A percentile compares a stretch with the other conserved stretches of the same genome.
Conservation (phyloP, 2,329 filamentous ascomycete species). For the Orbilia oligospora region DNA sequence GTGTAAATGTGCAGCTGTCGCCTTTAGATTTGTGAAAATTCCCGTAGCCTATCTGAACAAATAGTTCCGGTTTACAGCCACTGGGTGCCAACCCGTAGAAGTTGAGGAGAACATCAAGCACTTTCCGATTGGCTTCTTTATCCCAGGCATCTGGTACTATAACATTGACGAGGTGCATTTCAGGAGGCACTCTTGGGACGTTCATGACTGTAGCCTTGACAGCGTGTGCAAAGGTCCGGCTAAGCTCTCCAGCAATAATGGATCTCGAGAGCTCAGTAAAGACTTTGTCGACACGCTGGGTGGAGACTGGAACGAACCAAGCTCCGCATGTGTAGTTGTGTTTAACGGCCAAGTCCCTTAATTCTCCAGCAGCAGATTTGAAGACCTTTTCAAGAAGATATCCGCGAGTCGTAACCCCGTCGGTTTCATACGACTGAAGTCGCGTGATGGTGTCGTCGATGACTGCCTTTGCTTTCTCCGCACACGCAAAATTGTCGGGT, state of each 20-base stretch:
- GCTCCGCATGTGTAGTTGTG: conserved; percentile 34
- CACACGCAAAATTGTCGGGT: neutral
- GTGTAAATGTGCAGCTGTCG: conserved; percentile 21
- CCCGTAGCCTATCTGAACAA: conserved; percentile 12
- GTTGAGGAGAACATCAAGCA: conserved; percentile 38
- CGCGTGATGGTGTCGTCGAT: neutral
- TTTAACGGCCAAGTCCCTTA: conserved; percentile 17
- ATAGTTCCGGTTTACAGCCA: conserved; percentile 45
- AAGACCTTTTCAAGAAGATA: conserved; percentile 3
- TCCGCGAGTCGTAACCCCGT: neutral
- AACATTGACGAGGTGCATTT: conserved; percentile 17
- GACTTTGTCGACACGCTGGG: neutral
- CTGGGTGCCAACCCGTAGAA: conserved; percentile 18
- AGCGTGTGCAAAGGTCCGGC: neutral
- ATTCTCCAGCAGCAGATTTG: neutral
- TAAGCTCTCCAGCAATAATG: conserved; percentile 31
- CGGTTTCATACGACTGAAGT: neutral
- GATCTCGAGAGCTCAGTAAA: conserved; percentile 25
- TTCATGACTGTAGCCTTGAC: conserved; percentile 12
- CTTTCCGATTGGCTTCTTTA: conserved; percentile 1
- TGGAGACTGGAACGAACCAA: conserved; percentile 21
- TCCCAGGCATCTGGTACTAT: conserved; percentile 20
- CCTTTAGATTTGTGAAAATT: conserved; percentile 28
- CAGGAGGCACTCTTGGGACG: neutral
- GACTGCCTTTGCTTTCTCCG: neutral